Base-by-base conservation (phyloP, 2,329 filamentous ascomycete species). In the Herpomyces periplanetae region DNA sequence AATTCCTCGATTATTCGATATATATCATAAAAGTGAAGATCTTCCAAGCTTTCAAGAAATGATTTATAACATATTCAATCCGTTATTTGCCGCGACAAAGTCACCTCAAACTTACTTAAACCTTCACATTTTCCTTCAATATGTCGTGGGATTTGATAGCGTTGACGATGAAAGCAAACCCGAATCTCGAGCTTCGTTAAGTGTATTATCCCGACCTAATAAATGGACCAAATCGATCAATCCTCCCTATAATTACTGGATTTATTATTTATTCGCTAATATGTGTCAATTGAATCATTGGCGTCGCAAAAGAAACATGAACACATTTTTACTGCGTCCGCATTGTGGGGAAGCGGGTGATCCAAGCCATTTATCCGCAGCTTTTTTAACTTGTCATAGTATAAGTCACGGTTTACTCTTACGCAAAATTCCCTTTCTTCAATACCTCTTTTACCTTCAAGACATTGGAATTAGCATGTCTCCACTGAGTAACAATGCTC, bases 391-490 rank as follows among this genome's bases (percentile, higher is more conserved):
- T 43, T 80, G 69, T 30, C 73, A 91, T 39, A 88, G 75, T 34
- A 96, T 96, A 39, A 87, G 69, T 31, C 80, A 96, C 34, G 80
- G 80, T 9, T 51, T 96, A 21, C 43, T 87, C 21, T 50, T 96
- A 15, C 62, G 80, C 25, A 96, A 96, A 35, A 73, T 91, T 2
- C 80, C 80, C 2, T 42, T 96, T 24, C 42, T 96, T 21, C 80
- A 96, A 38, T 96, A 96, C 38, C 57, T 91, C 19, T 96, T 87
- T 42, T 96, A 96, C 31, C 54, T 96, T 9, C 73, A 96, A 33
- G 75, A 91, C 34, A 88, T 96, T 25, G 80, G 80, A 22, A 80
- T 96, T 26, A 80, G 80, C 24, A 96, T 96, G 80, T 91, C 75
- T n/a, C 80, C 80, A 2, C 49, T 96, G 17, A 87, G 71, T 38